Evolutionary conservation across 108 stramenopile species (phyloP).

Genomic region (Bacterosira constricta): DNA sequence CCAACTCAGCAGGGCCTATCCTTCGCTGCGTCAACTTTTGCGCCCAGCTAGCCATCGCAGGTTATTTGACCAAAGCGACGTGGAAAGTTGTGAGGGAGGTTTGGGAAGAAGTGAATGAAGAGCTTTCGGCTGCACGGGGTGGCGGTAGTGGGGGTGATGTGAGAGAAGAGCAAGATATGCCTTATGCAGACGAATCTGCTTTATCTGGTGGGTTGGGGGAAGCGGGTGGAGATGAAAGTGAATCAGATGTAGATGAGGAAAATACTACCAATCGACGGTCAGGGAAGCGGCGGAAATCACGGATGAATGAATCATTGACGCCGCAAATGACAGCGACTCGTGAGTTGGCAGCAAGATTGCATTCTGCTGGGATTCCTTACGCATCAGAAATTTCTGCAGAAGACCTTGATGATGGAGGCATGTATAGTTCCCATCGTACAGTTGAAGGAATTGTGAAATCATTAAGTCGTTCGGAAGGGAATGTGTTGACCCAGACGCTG

Average conservation of each 20-base stretch:
- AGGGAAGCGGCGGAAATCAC: background rate
- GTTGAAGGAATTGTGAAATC: constrained; percentile 40
- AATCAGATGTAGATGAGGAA: background rate
- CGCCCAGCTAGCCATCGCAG: constrained; percentile 27
- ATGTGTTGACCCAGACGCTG: constrained; percentile 35
- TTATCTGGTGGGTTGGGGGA: background rate
- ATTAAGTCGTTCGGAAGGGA: constrained; percentile 42
- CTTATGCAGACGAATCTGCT: constrained; percentile 15
- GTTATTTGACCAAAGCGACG: constrained; percentile 23
- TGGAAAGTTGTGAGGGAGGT: constrained; percentile 35
- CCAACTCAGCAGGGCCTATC: too few species aligned
- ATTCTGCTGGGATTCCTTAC: constrained; percentile 35
- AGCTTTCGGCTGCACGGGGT: background rate
- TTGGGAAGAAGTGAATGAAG: constrained; percentile 45
- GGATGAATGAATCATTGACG: background rate
- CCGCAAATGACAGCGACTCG: constrained; percentile 26
- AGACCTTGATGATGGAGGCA: background rate
- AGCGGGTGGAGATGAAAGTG: background rate
- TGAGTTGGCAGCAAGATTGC: constrained; percentile 28
- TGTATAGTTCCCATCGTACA: background rate
- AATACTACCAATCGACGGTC: background rate
- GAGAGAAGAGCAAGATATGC: constrained; percentile 53
- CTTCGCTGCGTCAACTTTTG: constrained; percentile 6
- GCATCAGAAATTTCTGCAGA: constrained; percentile 10
- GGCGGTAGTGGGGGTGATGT: constrained; percentile 11